Evolutionary conservation across 2,329 filamentous ascomycete species (phyloP).

Genomic region (Cercospora citrullina): DNA sequence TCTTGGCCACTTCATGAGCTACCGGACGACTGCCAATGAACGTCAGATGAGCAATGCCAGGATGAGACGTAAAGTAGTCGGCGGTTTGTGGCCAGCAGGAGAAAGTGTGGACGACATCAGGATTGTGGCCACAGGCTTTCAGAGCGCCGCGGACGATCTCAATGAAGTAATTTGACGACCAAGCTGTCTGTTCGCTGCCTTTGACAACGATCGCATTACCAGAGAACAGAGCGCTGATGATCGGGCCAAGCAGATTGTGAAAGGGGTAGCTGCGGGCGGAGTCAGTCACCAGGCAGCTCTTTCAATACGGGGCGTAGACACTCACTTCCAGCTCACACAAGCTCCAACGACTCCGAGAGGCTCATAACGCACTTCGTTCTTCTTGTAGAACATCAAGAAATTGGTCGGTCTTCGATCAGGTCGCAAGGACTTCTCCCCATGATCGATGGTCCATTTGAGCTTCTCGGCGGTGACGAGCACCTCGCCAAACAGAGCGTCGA

Average conservation of each 20-base stretch:
- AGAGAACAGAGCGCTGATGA: slow-evolving; percentile 86
- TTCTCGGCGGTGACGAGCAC: slow-evolving; percentile 93
- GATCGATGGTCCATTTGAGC: slow-evolving; percentile 86
- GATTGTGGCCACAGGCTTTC: slow-evolving; percentile 76
- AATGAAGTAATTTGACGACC: slow-evolving; percentile 83
- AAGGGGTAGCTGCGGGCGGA: slow-evolving; percentile 52
- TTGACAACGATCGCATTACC: slow-evolving; percentile 93
- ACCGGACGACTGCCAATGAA: slow-evolving; percentile 92
- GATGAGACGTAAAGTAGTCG: slow-evolving; percentile 78
- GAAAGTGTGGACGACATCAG: slow-evolving; percentile 78
- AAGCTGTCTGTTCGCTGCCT: slow-evolving; percentile 91
- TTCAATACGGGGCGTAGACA: slow-evolving; percentile 10
- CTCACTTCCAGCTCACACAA: slow-evolving; percentile 93
- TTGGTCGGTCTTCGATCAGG: slow-evolving; percentile 79
- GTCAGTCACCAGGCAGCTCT: slow-evolving; percentile 5
- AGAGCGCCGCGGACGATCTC: slow-evolving; percentile 77
- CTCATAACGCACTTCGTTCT: slow-evolving; percentile 85
- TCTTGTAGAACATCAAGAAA: slow-evolving; percentile 92
- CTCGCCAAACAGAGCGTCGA: slow-evolving; percentile 92
- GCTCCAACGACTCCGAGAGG: slow-evolving; percentile 90
- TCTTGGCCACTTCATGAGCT: slow-evolving; percentile 82
- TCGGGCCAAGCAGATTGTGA: slow-evolving; percentile 88
- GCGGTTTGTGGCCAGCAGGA: slow-evolving; percentile 87
- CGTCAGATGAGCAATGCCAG: slow-evolving; percentile 81
- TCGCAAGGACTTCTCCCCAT: slow-evolving; percentile 78